These are phyloP conservation scores for Paecilomyces sp. DNA, from an alignment of 2,329 filamentous ascomycete species.

Conservation along the genomic window DNA sequence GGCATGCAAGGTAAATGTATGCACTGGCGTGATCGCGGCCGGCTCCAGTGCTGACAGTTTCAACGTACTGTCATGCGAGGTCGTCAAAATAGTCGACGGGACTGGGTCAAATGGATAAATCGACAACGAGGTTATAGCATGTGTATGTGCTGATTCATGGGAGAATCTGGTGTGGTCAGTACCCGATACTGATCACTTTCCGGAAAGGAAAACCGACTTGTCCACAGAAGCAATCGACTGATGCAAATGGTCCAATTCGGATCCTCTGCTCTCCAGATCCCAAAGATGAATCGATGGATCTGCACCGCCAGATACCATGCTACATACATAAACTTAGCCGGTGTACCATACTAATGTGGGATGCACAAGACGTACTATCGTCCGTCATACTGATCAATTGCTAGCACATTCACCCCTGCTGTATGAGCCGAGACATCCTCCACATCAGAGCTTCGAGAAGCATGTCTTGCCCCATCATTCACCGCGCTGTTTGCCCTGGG, in stretches of 20 bases:
- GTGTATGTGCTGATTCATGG: constrained; percentile 34
- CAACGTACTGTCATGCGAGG: constrained; percentile 39
- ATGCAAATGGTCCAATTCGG: constrained; percentile 44
- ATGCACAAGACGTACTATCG: constrained; percentile 48
- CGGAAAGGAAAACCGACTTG: constrained; percentile 12
- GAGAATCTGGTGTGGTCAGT: constrained; percentile 15
- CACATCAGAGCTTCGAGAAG: constrained; percentile 11
- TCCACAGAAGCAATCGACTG: constrained; percentile 44
- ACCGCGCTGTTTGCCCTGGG: constrained; percentile 17
- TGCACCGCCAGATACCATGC: constrained; percentile 76
- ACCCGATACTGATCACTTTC: constrained; percentile 1
- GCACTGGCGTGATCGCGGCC: constrained; percentile 32
- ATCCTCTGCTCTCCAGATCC: constrained; percentile 64
- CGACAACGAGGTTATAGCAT: constrained; percentile 40
- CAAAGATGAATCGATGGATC: constrained; percentile 80
- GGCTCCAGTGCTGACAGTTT: constrained; percentile 37
- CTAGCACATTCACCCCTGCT: constrained; percentile 70
- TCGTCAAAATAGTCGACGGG: constrained; percentile 39
- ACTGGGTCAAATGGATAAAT: constrained; percentile 43
- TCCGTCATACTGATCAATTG: constrained; percentile 75
- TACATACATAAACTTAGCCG: constrained; percentile 34
- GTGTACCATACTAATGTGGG: constrained; percentile 12
- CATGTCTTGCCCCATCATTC: constrained; percentile 1
- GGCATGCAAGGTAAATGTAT: constrained; percentile 40
- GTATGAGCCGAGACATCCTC: constrained; percentile 54